phyloP scores from a whole-genome alignment of 2,329 filamentous ascomycete species.

The Sporothrix pseudoabietina region DNA sequence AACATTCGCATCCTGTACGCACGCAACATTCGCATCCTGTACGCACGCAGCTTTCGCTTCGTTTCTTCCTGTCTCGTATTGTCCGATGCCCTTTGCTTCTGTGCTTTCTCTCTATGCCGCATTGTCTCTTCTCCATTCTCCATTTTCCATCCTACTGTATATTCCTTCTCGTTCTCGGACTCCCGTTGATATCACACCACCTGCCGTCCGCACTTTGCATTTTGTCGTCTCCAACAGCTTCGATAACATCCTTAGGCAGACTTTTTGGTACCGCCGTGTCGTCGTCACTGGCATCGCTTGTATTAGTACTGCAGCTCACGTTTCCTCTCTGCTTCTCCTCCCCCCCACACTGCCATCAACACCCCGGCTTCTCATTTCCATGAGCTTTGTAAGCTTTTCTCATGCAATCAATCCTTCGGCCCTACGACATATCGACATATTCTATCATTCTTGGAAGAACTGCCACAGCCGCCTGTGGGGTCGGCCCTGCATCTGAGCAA shows the following conservation, averaged over 20 bases:
- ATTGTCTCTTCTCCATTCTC: not conserved
- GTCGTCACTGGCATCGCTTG: conserved; percentile 13
- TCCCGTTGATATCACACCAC: conserved; percentile 10
- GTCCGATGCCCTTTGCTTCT: not conserved
- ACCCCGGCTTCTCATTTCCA: conserved; percentile 7
- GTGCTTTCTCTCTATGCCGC: not conserved
- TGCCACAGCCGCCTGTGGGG: not conserved
- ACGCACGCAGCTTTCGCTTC: not conserved
- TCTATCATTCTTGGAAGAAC: not conserved
- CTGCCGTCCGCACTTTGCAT: not conserved
- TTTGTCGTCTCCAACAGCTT: conserved; percentile 1
- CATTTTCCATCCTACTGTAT: conserved; percentile 2
- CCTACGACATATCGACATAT: not conserved
- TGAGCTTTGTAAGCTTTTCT: not conserved
- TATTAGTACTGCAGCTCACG: conserved; percentile 1
- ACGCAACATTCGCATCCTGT: not conserved
- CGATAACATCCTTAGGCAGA: conserved; percentile 33
- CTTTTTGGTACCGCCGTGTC: conserved; percentile 20
- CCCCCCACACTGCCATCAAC: conserved; percentile 11
- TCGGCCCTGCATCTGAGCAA: not conserved
- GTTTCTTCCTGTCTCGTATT: not conserved
- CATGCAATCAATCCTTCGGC: conserved; percentile 7
- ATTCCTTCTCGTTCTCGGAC: not conserved
- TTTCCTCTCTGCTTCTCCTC: not conserved
- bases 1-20: not conserved